A percentile compares a stretch with the other conserved stretches of the same genome.
These are phyloP conservation scores for Ophiocordyceps australis DNA, from an alignment of 2,329 filamentous ascomycete species.

Conservation along the genomic window DNA sequence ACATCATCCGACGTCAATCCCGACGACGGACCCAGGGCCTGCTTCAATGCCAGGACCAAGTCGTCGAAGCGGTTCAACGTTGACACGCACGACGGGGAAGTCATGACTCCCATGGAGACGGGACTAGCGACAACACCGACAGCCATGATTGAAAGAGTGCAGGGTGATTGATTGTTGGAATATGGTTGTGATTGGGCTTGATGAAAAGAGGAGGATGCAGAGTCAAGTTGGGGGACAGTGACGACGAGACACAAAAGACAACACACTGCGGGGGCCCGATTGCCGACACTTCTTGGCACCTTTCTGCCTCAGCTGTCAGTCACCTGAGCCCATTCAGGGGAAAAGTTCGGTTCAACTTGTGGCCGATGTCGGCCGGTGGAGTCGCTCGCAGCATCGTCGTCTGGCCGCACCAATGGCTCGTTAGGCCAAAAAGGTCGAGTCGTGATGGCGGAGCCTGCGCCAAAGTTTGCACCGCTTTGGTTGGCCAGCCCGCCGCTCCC, in stretches of 20 bases:
- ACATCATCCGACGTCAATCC: constrained; percentile 71
- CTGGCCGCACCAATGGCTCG: too few species aligned
- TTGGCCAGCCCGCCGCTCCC: too few species aligned
- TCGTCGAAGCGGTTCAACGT: constrained; percentile 39
- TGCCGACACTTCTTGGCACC: constrained; percentile 3
- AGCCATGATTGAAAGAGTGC: constrained; percentile 15
- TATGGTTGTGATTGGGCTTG: too few species aligned
- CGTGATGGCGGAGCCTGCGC: too few species aligned
- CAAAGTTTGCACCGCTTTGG: too few species aligned
- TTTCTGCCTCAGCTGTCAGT: constrained; percentile 3
- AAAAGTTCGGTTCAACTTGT: constrained; percentile 11
- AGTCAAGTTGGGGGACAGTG: too few species aligned
- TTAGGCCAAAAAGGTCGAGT: too few species aligned
- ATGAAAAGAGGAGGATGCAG: too few species aligned
- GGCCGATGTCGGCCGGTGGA: constrained; percentile 10
- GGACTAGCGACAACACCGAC: constrained; percentile 13
- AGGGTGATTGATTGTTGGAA: too few species aligned
- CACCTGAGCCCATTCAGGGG: constrained; percentile 8
- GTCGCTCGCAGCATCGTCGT: too few species aligned
- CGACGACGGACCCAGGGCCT: constrained; percentile 59
- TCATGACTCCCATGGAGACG: constrained; percentile 5
- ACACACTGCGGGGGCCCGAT: constrained; percentile 9
- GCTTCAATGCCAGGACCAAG: constrained; percentile 57
- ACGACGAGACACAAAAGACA: constrained; percentile 5
- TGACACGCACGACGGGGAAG: too few species aligned